phyloP scores from a whole-genome alignment of 2,329 filamentous ascomycete genomes.

The Alternaria ethzedia region DNA sequence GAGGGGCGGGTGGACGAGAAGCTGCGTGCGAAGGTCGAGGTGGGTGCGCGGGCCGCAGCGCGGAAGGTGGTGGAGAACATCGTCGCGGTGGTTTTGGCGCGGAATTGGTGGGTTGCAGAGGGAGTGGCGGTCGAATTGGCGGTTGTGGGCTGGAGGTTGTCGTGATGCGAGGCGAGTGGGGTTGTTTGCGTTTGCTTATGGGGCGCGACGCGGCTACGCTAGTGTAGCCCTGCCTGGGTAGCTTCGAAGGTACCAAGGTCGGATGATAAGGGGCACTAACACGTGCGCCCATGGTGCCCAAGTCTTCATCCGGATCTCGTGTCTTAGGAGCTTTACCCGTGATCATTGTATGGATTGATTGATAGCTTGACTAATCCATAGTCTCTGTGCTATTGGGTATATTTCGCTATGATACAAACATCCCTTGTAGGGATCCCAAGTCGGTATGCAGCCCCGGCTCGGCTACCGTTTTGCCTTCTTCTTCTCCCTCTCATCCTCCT shows the following conservation, averaged over 20 bases:
- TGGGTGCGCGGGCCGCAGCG: slow-evolving; percentile 59
- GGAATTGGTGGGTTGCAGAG: background rate
- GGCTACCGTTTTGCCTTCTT: slow-evolving; percentile 52
- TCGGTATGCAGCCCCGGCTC: background rate
- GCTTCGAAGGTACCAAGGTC: slow-evolving; percentile 2
- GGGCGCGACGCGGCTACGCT: slow-evolving; percentile 21
- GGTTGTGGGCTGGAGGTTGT: slow-evolving; percentile 8
- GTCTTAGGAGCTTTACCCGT: background rate
- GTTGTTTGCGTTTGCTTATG: slow-evolving; percentile 13
- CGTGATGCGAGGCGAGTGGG: slow-evolving; percentile 11
- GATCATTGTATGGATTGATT: background rate
- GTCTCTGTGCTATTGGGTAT: slow-evolving; percentile 9
- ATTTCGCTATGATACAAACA: slow-evolving; percentile 11
- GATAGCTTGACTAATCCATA: background rate
- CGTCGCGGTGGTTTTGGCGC: slow-evolving; percentile 6
- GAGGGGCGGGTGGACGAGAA: slow-evolving; percentile 75
- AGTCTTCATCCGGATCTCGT: background rate
- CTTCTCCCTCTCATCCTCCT: slow-evolving; percentile 76
- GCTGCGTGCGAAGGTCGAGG: slow-evolving; percentile 61
- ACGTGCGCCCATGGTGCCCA: slow-evolving; percentile 4
- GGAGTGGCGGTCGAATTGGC: slow-evolving; percentile 1
- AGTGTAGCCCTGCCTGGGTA: background rate
- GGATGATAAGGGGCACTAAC: slow-evolving; percentile 3
- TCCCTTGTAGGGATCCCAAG: slow-evolving; percentile 4
- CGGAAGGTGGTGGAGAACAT: slow-evolving; percentile 52